These are phyloP conservation scores for Cyclotella choctawhatcheeana DNA, from an alignment of 108 stramenopile genomes.

Conservation along the genomic window DNA sequence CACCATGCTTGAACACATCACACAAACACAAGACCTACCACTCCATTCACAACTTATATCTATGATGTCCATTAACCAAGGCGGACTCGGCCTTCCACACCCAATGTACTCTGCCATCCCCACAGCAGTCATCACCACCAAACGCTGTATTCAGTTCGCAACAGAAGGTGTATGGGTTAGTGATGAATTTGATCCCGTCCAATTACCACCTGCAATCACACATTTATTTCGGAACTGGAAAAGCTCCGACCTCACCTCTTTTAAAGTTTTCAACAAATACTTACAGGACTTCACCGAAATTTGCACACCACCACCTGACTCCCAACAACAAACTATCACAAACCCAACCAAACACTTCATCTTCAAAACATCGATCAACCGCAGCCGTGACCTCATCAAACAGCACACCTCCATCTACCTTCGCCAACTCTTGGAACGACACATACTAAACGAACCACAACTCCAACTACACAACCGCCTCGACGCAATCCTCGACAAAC, in stretches of 20 bases:
- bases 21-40: neutral
- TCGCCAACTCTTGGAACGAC: neutral
- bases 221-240: neutral
- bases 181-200: neutral
- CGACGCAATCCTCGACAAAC: neutral
- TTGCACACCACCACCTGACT: neutral
- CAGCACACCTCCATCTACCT: neutral
- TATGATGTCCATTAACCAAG: neutral
- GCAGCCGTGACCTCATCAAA: neutral
- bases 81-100: neutral
- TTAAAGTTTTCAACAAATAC: neutral
- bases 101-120: neutral
- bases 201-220: neutral
- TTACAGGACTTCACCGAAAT: neutral
- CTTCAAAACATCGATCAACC: neutral
- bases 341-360: neutral
- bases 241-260: neutral
- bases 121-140: neutral
- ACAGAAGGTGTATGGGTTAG: neutral
- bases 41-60: neutral
- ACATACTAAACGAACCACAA: neutral
- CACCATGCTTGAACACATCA: neutral
- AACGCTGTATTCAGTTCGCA: neutral
- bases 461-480: too few species aligned
- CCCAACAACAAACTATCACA: too few species aligned